Base-by-base conservation (phyloP, 176 grass and related monocot genomes). In the Bolboschoenus planiculmis region DNA sequence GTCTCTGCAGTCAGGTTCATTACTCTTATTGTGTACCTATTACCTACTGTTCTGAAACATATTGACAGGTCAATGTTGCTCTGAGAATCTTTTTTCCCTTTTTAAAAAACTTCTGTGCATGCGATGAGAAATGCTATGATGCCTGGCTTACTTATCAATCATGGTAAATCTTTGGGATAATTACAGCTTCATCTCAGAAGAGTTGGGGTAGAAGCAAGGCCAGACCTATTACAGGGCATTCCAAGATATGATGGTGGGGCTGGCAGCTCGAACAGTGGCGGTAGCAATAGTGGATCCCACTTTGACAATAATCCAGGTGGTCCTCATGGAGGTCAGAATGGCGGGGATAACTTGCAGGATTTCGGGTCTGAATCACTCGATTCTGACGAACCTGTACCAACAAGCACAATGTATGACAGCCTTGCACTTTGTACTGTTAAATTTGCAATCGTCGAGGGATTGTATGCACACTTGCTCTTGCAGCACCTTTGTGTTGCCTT, bases 161-260 rank as follows among this genome's bases (percentile, higher is more conserved):
- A 83, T 76, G 23, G 86, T 83, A 86, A 67, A 82, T 78, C 65
- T 33, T 43, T 51, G 29, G 84, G 77, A 88, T 20, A 82, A 65
- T 85, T 55, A 21, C 89, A 98, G 95, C 90, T 98, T 87, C 95
- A 98, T 91, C 68, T 98, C 83, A 98, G 95, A 63, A 88, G 88
- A 61, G 92, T 93, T 83, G 95, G 92, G 66, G 90, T 98, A 60
- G 92, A 95, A 91, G 92, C 92, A 68, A 94, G 89, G 70, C 87
- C 87, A 83, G 90, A 90, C 60, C 78, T 91, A 29, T 75, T 88
- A 50, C 88, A 89, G 85, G 88, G 87, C 24, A 85, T 89, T 79
- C 83, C 90, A 36, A 79, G n/a, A 46, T 62, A 84, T 36, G 85
- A 88, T 84, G 92, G 79, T 56, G 86, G 82, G 35, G 84, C 88